Evolutionary conservation across 768 basidiomycete species (phyloP), one percentile per base, ranked within the genome.

Genomic region (Leucosporidium yakuticum): DNA sequence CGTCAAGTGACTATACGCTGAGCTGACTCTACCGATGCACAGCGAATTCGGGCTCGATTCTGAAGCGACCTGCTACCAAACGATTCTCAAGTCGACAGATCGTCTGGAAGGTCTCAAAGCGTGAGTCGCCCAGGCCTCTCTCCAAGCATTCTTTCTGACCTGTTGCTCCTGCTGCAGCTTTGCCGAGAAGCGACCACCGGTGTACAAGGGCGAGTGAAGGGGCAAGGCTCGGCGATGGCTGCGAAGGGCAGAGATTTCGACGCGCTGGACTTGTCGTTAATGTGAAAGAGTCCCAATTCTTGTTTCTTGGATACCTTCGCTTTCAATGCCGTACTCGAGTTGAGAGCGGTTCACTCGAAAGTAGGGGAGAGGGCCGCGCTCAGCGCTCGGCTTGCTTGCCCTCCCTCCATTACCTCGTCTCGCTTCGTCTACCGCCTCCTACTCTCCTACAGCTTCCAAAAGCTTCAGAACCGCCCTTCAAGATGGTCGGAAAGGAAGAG

Each of bases 1-100:
- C 27, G 19, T 3, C 47, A 1, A 1, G 23, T 25, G 4, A 2
- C n/a, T n/a, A 9, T 48, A 19, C 4, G 32, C 21, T 14, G 48
- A 4, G n/a, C 44, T n/a, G 0, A 27, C 21, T 6, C 6, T 12
- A 9, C 7, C 9, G 11, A 2, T 3, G 4, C 4, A n/a, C 67
- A 75, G 66, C 5, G 67, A 49, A 12, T 60, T 69, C 86, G 91
- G 90, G n/a, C 83, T 97, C n/a, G 90, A 94, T 77, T 90, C 93
- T 69, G 93, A 96, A 78, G 83, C 89, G 47, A 86, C 86, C 8
- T 85, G 88, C 19, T 97, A 97, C 69, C 88, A 95, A 71, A 83
- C 84, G 4, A 82, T 97, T 25, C 81, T 96, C 27, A 81, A 83
- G 44, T 87, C 83, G 11, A 82, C 85, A 70, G 93, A 97, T 77